Evolutionary conservation across 805 yeast genomes (phyloP), one percentile per base, ranked within the genome.

Genomic region (Schizosaccharomyces osmophilus): DNA sequence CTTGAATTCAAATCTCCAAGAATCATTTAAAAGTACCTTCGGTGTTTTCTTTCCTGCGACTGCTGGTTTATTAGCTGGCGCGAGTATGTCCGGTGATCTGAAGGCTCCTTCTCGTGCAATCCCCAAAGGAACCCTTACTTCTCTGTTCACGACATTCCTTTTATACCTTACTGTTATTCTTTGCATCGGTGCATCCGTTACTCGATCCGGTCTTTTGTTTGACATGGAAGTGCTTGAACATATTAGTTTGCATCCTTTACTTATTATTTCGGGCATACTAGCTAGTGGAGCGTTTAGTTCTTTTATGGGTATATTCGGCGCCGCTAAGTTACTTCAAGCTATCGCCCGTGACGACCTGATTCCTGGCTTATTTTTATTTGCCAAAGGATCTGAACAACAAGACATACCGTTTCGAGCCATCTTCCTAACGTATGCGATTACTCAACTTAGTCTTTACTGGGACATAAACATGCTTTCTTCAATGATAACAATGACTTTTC

Each of bases 1-100:
- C 22, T 22, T 17, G 5, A 24, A 22, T 17, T 11, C 31, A 2
- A 51, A 22, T 8, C 1, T 73, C 0, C 80, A 77, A 17, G 97
- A 90, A 69, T 87, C 83, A 0, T 87, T 90, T 68, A 80, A 82
- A 62, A 84, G 85, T 69, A 72, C 94, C 65, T 93, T 93, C 78
- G 97, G 97, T 2, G 86, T 93, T 57, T 87, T 93, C 70, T 93
- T 93, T 74, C 97, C 98, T 11, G 96, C 98, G 0, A 90, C 98
- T 0, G 96, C 97, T 5, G 99, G 99, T 63, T 89, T 93, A 32
- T 84, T 93, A 71, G 97, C 98, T 2, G 99, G 99, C 19, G 97
- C 98, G 1, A 85, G 95, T 29, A 93, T 93, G 99, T 87, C 96
- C 51, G 97, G 98, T 22, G 96, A 88, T 67, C 76, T 93, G 64